phyloP scores from a whole-genome alignment of 371 early-diverging fungal genomes.

The Actinomucor elegans region DNA sequence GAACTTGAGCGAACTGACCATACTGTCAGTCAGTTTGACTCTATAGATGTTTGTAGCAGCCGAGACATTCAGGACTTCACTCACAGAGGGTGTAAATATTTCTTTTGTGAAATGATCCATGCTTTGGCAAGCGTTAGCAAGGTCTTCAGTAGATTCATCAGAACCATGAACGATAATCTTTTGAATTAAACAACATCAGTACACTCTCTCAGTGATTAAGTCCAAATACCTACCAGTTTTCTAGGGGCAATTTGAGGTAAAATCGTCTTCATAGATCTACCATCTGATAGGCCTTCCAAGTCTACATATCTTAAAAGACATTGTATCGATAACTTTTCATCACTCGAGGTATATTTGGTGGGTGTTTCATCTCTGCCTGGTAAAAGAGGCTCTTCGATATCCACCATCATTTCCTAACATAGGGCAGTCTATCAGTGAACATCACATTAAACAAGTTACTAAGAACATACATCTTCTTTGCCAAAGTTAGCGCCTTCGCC shows the following conservation, averaged over 20 bases:
- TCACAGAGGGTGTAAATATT: slow-evolving; percentile 76
- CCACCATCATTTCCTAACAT: slow-evolving; percentile 40
- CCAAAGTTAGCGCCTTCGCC: slow-evolving; percentile 55
- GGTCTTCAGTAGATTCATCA: slow-evolving; percentile 60
- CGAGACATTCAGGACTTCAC: slow-evolving; percentile 86
- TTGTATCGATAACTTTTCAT: slow-evolving; percentile 57
- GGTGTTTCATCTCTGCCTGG: slow-evolving; percentile 60
- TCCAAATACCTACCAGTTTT: slow-evolving; percentile 63
- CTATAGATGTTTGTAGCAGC: slow-evolving; percentile 84
- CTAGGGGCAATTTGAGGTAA: slow-evolving; percentile 81
- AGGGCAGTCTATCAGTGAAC: neutral
- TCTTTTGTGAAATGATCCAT: slow-evolving; percentile 75
- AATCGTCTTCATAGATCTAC: slow-evolving; percentile 83
- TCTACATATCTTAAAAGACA: slow-evolving; percentile 85
- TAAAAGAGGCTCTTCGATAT: slow-evolving; percentile 46
- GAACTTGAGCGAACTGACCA: slow-evolving; percentile 77
- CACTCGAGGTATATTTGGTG: slow-evolving; percentile 70
- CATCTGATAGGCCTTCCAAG: slow-evolving; percentile 90
- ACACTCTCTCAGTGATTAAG: neutral
- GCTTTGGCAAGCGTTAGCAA: slow-evolving; percentile 58
- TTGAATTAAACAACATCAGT: neutral
- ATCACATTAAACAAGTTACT: too few species aligned
- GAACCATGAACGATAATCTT: slow-evolving; percentile 87
- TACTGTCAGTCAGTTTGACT: slow-evolving; percentile 81
- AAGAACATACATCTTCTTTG: slow-evolving; percentile 37